phyloP scores from a whole-genome alignment of 192 early-diverging fungal species.

The Chytriomyces confervae region DNA sequence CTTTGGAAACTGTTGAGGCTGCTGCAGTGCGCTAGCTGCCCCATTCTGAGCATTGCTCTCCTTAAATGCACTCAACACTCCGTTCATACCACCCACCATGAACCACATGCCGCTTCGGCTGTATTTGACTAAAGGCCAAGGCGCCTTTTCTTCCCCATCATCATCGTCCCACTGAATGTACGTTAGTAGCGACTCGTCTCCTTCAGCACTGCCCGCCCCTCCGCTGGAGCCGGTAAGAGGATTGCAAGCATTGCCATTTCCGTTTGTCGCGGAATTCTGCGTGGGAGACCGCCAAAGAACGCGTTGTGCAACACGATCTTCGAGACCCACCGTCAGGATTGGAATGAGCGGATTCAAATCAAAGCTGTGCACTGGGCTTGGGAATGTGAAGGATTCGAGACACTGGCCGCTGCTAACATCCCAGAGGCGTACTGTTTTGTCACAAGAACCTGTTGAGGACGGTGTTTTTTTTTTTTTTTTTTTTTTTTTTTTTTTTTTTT shows the following conservation, averaged over 20 bases:
- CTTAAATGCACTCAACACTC: conserved; percentile 16
- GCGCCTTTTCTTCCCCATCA: not conserved
- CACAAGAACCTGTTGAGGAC: conserved; percentile 15
- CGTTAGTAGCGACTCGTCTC: not conserved
- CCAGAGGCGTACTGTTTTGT: conserved; percentile 39
- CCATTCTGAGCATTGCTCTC: not conserved
- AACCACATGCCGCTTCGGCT: conserved; percentile 33
- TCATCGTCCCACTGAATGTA: not conserved
- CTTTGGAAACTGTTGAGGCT: not conserved
- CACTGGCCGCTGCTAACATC: conserved; percentile 11
- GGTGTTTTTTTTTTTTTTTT: not conserved
- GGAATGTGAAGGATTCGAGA: conserved; percentile 25
- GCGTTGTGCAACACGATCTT: conserved; percentile 15
- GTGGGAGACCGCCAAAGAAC: not conserved
- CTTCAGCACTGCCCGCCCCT: not conserved
- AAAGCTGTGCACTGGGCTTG: conserved; percentile 27
- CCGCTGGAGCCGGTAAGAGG: not conserved
- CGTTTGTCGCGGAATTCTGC: not conserved
- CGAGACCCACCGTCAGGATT: conserved; percentile 31
- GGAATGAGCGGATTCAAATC: conserved; percentile 32
- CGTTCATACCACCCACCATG: conserved; percentile 4
- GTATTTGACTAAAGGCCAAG: conserved; percentile 17
- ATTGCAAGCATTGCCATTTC: not conserved
- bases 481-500: conserved; percentile 1
- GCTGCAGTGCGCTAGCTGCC: not conserved